Base-by-base conservation (phyloP, 1,284 basidiomycete genomes). In the Exobasidium cylindrosporum region DNA sequence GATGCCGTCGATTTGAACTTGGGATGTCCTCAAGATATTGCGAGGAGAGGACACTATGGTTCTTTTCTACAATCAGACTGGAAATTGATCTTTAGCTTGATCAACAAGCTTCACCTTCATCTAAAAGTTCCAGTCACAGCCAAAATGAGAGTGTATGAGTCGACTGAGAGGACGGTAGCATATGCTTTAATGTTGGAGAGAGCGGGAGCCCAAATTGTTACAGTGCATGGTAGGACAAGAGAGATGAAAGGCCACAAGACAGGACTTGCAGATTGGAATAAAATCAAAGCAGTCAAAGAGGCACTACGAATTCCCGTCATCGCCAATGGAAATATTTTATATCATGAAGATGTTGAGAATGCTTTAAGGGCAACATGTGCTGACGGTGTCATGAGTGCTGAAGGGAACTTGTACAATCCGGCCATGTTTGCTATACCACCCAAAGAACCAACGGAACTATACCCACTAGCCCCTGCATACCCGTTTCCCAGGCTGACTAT, bases 281-380 rank as follows among this genome's bases (percentile, higher is more conserved):
- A 92, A 81, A 94, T 96, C 73, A 84, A 84, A 17, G 88, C 89
- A 0, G 91, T 96, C 66, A 94, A 92, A 80, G 80, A 89, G 70
- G 89, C 91, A 0, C 91, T 97, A 30, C 87, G 86, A 1, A 87
- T 97, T 0, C 95, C 95, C 0, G 93, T 97, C 1, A 91, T 98
- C 76, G 94, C 95, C 0, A 98, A 98, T 79, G 95, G 95, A n/a
- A 97, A 97, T 79, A 87, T 97, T 55, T 85, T 97, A 10, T 92
- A 86, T 80, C 85, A 88, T 52, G 85, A 87, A 26, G 93, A 98
- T 79, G 86, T 94, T 56, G 84, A 85, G 47, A 83, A 84, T 4
- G 95, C 92, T 77, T 81, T 98, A 26, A 84, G 85, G 14, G 84
- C 85, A 35, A 98, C 95, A 0, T 89, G 91, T 1, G 89, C 87